Evolutionary conservation across 345 rosid genomes (phyloP).

Genomic region (Murraya paniculata): DNA sequence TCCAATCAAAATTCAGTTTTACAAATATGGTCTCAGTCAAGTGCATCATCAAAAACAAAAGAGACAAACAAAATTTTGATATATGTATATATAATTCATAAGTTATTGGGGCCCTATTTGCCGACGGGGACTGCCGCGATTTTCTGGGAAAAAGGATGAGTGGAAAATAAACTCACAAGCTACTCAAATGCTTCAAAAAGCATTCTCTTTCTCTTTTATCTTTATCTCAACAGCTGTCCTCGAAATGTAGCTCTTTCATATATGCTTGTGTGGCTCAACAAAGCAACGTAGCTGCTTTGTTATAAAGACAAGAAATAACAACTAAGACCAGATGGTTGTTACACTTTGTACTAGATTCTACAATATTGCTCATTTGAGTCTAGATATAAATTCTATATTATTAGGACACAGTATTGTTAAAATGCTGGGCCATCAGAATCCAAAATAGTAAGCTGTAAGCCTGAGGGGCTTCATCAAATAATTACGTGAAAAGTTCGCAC

Average conservation of each 20-base stretch:
- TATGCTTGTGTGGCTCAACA: constrained; percentile 22
- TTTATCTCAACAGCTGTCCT: constrained; percentile 25
- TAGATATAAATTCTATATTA: background rate
- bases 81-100: background rate
- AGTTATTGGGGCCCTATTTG: background rate
- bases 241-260: background rate
- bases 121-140: constrained; percentile 20
- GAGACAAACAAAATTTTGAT: background rate
- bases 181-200: constrained; percentile 28
- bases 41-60: background rate
- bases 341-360: constrained; percentile 12
- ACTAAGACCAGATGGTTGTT: constrained; percentile 9
- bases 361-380: background rate
- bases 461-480: background rate
- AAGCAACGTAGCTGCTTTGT: constrained; percentile 35
- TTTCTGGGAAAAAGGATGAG: constrained; percentile 17
- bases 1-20: constrained; percentile 19
- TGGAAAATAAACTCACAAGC: constrained; percentile 31
- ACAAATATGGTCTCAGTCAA: constrained; percentile 22
- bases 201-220: background rate
- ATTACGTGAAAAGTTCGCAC: background rate
- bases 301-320: constrained; percentile 36
- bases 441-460: background rate
- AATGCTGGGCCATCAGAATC: background rate
- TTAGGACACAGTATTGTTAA: background rate